Evolutionary conservation across 345 rosid species (phyloP).

Genomic region (Eucalyptus paniculata): DNA sequence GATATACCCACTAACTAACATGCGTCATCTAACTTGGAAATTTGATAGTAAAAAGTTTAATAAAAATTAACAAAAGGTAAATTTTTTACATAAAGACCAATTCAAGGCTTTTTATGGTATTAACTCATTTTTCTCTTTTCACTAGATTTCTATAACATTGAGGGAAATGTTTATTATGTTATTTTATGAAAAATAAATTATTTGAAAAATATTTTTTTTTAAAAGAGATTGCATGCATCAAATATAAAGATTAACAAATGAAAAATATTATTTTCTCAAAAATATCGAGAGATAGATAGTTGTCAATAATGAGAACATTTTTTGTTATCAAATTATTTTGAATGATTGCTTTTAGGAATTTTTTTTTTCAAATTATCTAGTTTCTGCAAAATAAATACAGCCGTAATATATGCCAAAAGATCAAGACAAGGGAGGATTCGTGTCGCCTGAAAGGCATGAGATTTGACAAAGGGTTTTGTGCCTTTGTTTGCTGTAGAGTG

Average conservation of each 20-base stretch:
- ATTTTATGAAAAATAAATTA: background rate
- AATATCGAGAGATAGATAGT: background rate
- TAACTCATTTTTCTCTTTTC: too few relatives aligned
- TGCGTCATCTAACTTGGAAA: fast-evolving
- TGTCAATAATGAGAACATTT: too few relatives aligned
- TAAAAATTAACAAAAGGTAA: fast-evolving
- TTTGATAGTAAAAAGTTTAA: too few relatives aligned
- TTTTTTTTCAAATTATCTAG: too few relatives aligned
- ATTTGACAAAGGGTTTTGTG: background rate
- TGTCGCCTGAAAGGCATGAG: background rate
- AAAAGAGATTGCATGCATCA: fast-evolving
- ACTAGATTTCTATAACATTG: background rate
- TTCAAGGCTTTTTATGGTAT: fast-evolving
- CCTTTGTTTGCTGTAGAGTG: background rate
- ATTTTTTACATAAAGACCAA: fast-evolving
- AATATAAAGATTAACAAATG: background rate
- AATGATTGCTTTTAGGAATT: background rate
- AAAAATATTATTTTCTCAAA: too few relatives aligned
- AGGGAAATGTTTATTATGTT: too few relatives aligned
- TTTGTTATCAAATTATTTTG: background rate
- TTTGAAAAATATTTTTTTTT: background rate
- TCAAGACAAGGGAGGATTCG: background rate
- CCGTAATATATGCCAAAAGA: background rate
- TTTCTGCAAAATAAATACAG: background rate
- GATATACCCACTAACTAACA: too few relatives aligned